These are phyloP conservation scores for Wickerhamomyces bovis DNA, from an alignment of 805 yeast species.

Conservation along the genomic window DNA sequence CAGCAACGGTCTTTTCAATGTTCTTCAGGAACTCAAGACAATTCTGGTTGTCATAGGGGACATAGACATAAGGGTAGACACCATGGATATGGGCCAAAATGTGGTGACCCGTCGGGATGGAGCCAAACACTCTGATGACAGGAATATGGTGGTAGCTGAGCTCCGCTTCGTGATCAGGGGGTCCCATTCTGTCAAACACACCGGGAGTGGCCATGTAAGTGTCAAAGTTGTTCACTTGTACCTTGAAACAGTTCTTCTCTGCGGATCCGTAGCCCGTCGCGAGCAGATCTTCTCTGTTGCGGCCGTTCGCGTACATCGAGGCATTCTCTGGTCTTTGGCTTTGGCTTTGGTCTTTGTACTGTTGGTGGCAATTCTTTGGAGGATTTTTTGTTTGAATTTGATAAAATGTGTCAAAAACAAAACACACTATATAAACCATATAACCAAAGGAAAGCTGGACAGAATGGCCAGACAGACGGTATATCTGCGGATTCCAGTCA, in stretches of 20 bases:
- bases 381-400: not conserved
- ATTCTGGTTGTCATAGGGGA: slow-evolving; percentile 49
- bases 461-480: slow-evolving; percentile 11
- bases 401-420: not conserved
- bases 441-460: no score
- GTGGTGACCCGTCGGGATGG: slow-evolving; percentile 52
- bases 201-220: slow-evolving; percentile 57
- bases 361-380: not conserved
- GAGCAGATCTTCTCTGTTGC: slow-evolving; percentile 3
- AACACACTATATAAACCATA: no score
- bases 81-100: slow-evolving; percentile 75
- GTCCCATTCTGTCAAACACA: slow-evolving; percentile 38
- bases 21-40: slow-evolving; percentile 34
- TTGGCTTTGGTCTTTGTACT: not conserved
- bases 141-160: slow-evolving; percentile 51
- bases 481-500: slow-evolving; percentile 21
- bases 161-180: slow-evolving; percentile 21
- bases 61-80: slow-evolving; percentile 71
- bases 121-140: slow-evolving; percentile 71
- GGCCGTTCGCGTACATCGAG: not conserved
- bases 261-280: slow-evolving; percentile 1
- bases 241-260: slow-evolving; percentile 13
- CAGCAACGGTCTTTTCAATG: slow-evolving; percentile 38
- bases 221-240: slow-evolving; percentile 62
- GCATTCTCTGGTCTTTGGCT: not conserved